A percentile compares a stretch with the other conserved stretches of the same genome.
phyloP scores from a whole-genome alignment of 768 basidiomycete genomes.

The Terana coerulea region DNA sequence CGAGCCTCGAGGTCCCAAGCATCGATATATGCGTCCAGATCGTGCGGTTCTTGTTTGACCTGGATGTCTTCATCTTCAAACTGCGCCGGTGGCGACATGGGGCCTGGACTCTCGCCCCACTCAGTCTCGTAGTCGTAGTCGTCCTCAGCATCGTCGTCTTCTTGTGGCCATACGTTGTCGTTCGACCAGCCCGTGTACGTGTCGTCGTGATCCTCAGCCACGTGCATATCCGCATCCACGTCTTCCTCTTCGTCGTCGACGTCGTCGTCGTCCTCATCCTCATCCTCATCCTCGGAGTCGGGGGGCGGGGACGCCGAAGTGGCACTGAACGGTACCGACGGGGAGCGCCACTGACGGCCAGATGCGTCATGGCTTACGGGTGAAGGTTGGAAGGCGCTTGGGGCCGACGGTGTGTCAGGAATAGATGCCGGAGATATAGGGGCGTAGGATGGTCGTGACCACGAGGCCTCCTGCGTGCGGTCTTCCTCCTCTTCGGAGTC shows the following conservation, averaged over 20 bases:
- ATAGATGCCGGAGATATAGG: conserved; percentile 50
- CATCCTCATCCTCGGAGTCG: conserved; percentile 61
- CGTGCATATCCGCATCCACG: background rate
- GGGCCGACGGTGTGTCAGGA: conserved; percentile 15
- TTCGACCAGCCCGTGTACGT: background rate
- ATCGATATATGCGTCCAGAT: conserved; percentile 62
- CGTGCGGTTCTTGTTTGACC: conserved; percentile 58
- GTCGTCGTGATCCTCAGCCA: background rate
- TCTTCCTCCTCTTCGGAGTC: conserved; percentile 32
- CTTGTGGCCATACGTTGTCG: conserved; percentile 16
- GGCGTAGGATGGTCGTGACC: conserved; percentile 30
- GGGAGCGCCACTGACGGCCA: conserved; percentile 43
- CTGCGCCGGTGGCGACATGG: conserved; percentile 58
- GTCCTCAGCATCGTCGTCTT: conserved; percentile 33
- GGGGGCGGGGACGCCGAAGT: conserved; percentile 60
- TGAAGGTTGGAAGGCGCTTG: conserved; percentile 18
- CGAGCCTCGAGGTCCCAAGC: too few relatives aligned
- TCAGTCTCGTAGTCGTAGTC: conserved; percentile 53
- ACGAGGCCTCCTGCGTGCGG: conserved; percentile 11
- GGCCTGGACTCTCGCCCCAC: conserved; percentile 58
- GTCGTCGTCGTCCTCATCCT: conserved; percentile 25
- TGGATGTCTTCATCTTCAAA: conserved; percentile 28
- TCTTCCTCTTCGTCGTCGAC: background rate
- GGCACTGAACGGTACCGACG: conserved; percentile 51
- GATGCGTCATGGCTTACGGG: background rate